Evolutionary conservation across 768 basidiomycete genomes (phyloP).

Genomic region (Rhizopogon salebrosus): DNA sequence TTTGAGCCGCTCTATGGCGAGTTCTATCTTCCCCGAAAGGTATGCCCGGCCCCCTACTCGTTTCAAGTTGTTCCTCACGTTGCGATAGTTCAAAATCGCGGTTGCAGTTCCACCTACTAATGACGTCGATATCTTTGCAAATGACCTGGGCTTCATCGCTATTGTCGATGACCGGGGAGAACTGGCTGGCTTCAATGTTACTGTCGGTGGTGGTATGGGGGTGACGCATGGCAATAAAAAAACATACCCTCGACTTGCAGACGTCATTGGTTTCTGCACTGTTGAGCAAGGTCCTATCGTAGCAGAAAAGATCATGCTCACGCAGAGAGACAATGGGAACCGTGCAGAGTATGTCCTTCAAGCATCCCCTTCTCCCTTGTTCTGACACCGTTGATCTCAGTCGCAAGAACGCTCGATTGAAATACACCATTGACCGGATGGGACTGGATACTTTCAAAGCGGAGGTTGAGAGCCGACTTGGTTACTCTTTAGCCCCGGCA

Average conservation of each 20-base stretch:
- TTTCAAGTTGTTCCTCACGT: not conserved
- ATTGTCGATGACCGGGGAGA: conserved; percentile 74
- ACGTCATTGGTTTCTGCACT: conserved; percentile 90
- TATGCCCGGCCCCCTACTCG: conserved; percentile 22
- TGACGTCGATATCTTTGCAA: conserved; percentile 92
- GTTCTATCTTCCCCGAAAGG: conserved; percentile 94
- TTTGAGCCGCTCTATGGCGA: conserved; percentile 97
- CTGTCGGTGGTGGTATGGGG: conserved; percentile 97
- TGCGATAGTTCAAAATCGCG: conserved; percentile 86
- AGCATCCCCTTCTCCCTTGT: not conserved
- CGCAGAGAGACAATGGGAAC: conserved; percentile 95
- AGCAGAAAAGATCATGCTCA: conserved; percentile 90
- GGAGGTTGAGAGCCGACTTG: conserved; percentile 87
- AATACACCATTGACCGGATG: conserved; percentile 97
- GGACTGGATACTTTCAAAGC: conserved; percentile 81
- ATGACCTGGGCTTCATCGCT: conserved; percentile 96
- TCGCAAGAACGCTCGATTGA: conserved; percentile 84
- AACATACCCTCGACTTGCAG: conserved; percentile 89
- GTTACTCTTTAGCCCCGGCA: conserved; percentile 68
- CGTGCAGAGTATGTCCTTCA: conserved; percentile 69
- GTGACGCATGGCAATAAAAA: conserved; percentile 99
- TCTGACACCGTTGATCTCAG: conserved; percentile 27
- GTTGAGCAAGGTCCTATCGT: conserved; percentile 79
- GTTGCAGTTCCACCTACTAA: conserved; percentile 95
- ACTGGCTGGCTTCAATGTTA: conserved; percentile 89